These are phyloP conservation scores for Fusarium gaditjirri DNA, from an alignment of 2,329 filamentous ascomycete genomes.

Conservation along the genomic window DNA sequence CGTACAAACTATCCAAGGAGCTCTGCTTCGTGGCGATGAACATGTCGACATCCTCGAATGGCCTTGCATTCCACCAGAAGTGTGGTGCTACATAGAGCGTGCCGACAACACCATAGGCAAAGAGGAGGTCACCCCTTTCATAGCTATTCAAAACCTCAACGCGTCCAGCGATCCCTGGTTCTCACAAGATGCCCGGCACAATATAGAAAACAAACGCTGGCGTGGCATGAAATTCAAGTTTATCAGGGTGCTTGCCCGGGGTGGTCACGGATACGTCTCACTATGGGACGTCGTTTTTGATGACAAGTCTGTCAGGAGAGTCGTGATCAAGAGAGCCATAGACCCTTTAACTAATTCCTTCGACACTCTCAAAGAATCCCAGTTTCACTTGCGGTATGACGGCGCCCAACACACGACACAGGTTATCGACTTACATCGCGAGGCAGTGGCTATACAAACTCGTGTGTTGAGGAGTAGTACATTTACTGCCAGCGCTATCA, in stretches of 20 bases:
- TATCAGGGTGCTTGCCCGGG: slow-evolving; percentile 42
- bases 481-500: background rate
- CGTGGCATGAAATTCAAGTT: slow-evolving; percentile 41
- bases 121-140: background rate
- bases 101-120: background rate
- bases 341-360: background rate
- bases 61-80: background rate
- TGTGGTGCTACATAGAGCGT: background rate
- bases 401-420: slow-evolving; percentile 45
- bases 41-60: slow-evolving; percentile 17
- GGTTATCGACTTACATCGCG: slow-evolving; percentile 34
- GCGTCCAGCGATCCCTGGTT: background rate
- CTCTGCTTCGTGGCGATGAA: slow-evolving; percentile 35
- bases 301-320: slow-evolving; percentile 23
- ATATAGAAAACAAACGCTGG: slow-evolving; percentile 7
- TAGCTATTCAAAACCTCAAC: no score
- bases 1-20: slow-evolving; percentile 17
- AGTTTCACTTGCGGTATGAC: slow-evolving; percentile 44
- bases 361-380: slow-evolving; percentile 21
- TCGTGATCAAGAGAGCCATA: slow-evolving; percentile 44
- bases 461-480: slow-evolving; percentile 5
- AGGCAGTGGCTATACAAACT: slow-evolving; percentile 16
- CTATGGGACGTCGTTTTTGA: slow-evolving; percentile 42
- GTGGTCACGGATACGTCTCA: slow-evolving; percentile 43
- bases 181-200: background rate